A percentile compares a stretch with the other conserved stretches of the same genome.
phyloP scores from a whole-genome alignment of 192 early-diverging fungal genomes.

The Umbelopsis sp. region DNA sequence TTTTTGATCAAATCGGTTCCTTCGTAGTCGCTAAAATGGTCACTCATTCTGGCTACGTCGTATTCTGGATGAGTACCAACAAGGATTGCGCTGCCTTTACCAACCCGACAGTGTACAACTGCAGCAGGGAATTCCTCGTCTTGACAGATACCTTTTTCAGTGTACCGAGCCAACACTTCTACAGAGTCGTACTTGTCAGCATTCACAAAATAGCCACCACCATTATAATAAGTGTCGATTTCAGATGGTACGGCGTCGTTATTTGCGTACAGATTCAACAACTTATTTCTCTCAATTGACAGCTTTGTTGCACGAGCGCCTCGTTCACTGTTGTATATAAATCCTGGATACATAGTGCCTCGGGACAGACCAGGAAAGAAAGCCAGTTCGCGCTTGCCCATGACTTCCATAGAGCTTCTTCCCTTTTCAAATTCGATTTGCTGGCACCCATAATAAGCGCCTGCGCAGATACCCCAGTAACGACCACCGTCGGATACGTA shows the following conservation, averaged over 20 bases:
- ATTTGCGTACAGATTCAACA: background rate
- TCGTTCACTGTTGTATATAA: constrained; percentile 80
- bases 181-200: constrained; percentile 34
- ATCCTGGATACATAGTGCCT: constrained; percentile 80
- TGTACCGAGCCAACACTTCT: constrained; percentile 45
- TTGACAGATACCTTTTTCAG: constrained; percentile 26
- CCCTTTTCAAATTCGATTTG: constrained; percentile 80
- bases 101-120: constrained; percentile 68
- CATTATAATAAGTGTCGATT: constrained; percentile 66
- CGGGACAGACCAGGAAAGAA: constrained; percentile 69
- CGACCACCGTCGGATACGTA: constrained; percentile 79
- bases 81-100: constrained; percentile 69
- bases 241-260: background rate
- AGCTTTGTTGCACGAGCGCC: constrained; percentile 59
- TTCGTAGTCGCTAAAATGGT: constrained; percentile 48
- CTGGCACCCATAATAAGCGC: constrained; percentile 77
- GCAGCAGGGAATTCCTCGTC: constrained; percentile 48
- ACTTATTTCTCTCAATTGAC: background rate
- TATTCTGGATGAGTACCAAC: constrained; percentile 87
- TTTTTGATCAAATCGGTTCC: constrained; percentile 49
- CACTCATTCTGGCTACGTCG: constrained; percentile 56
- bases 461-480: constrained; percentile 93
- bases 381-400: constrained; percentile 71
- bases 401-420: constrained; percentile 58
- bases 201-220: constrained; percentile 68